Evolutionary conservation across 176 grass and related monocot species (phyloP).

Genomic region (Triticum monococcum): DNA sequence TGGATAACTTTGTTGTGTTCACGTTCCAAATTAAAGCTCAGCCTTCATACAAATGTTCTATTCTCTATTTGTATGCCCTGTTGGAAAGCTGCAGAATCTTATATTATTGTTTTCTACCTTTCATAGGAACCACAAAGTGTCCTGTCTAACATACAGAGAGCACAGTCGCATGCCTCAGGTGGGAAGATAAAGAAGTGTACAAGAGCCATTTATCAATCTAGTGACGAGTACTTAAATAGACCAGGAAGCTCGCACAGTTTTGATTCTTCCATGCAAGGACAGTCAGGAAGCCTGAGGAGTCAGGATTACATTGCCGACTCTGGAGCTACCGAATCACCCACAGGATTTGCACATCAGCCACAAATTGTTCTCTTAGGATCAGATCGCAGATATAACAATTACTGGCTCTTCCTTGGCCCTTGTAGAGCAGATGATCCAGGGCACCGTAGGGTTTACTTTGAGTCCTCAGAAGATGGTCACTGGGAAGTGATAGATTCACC

Average conservation of each 20-base stretch:
- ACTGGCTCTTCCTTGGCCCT: constrained; percentile 94
- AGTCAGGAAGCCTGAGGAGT: constrained; percentile 24
- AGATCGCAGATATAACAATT: constrained; percentile 90
- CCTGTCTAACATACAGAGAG: constrained; percentile 27
- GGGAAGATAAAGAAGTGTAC: constrained; percentile 91
- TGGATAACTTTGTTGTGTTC: not conserved
- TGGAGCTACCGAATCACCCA: constrained; percentile 35
- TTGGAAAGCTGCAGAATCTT: constrained; percentile 19
- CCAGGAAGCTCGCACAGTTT: constrained; percentile 37
- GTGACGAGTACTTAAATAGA: constrained; percentile 31
- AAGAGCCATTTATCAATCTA: constrained; percentile 25
- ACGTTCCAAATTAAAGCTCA: not conserved
- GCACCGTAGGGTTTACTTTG: constrained; percentile 87
- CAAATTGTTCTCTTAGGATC: constrained; percentile 84
- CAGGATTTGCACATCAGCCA: constrained; percentile 44
- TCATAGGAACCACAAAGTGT: constrained; percentile 59
- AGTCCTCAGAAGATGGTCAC: constrained; percentile 93
- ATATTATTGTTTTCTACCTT: constrained; percentile 22
- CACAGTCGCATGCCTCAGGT: constrained; percentile 51
- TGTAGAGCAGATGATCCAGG: constrained; percentile 82
- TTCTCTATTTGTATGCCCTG: constrained; percentile 6
- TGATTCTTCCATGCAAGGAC: constrained; percentile 34
- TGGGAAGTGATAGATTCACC: constrained; percentile 92
- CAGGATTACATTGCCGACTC: constrained; percentile 13
- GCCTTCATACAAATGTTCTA: constrained; percentile 14